These are phyloP conservation scores for Auricularia sp. DNA, from an alignment of 768 basidiomycete genomes.

Conservation along the genomic window DNA sequence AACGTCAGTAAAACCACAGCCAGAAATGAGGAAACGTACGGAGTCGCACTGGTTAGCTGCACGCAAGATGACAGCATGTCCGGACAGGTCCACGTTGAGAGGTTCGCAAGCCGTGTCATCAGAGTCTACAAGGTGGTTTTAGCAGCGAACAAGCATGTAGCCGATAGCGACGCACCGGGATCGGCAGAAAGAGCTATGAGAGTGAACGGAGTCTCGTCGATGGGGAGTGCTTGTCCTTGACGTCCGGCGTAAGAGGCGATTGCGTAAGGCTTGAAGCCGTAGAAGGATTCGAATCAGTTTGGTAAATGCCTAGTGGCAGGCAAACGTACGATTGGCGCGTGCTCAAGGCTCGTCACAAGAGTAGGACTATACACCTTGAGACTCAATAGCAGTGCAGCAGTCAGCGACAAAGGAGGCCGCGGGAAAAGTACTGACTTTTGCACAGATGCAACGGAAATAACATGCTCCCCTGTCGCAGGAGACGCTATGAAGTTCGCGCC, in stretches of 20 bases:
- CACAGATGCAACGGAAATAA: conserved; percentile 5
- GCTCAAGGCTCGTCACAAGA: background rate
- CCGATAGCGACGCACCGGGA: background rate
- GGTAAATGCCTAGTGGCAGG: too few relatives aligned
- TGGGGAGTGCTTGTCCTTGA: too few relatives aligned
- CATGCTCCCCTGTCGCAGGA: conserved; percentile 1
- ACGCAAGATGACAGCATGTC: background rate
- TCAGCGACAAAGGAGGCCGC: background rate
- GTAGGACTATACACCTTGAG: background rate
- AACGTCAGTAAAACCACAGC: too few relatives aligned
- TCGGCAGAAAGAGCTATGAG: too few relatives aligned
- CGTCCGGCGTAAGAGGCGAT: too few relatives aligned
- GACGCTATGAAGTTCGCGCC: background rate
- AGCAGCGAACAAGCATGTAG: background rate
- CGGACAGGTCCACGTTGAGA: background rate
- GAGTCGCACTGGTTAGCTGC: background rate
- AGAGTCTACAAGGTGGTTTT: background rate
- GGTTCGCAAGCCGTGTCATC: background rate
- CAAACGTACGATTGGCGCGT: too few relatives aligned
- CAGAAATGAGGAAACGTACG: too few relatives aligned
- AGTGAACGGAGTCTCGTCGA: too few relatives aligned
- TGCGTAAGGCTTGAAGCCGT: too few relatives aligned
- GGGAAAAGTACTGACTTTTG: conserved; percentile 1
- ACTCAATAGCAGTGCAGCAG: background rate
- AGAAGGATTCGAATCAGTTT: too few relatives aligned